Evolutionary conservation across 2,329 filamentous ascomycete species (phyloP).

Genomic region (Colletotrichum scovillei): DNA sequence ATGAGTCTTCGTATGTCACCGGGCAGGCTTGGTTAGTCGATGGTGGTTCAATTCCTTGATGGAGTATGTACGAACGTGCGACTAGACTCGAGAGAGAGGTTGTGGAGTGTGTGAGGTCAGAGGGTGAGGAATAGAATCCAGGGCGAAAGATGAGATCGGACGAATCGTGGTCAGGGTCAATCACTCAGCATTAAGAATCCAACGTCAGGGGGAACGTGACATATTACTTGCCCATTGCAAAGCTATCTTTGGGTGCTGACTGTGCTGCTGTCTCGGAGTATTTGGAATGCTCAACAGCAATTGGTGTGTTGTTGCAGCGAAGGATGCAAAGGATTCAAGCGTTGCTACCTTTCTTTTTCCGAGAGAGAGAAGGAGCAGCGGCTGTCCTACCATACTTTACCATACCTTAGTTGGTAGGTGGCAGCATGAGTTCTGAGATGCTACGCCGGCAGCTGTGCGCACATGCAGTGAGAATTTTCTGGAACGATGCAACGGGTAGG

Average conservation of each 20-base stretch:
- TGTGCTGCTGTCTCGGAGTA: background rate
- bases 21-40: slow-evolving; percentile 42
- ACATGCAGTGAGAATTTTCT: background rate
- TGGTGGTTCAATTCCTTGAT: slow-evolving; percentile 36
- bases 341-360: background rate
- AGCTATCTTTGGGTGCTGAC: background rate
- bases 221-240: background rate
- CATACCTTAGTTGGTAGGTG: background rate
- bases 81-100: background rate
- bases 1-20: slow-evolving; percentile 42
- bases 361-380: background rate
- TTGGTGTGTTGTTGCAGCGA: background rate
- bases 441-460: background rate
- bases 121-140: background rate
- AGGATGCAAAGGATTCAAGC: background rate
- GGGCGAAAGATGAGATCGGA: background rate
- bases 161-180: background rate
- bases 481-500: background rate
- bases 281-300: background rate
- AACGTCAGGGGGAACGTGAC: no score
- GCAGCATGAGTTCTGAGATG: background rate
- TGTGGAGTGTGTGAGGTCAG: background rate
- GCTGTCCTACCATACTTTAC: background rate
- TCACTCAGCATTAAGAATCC: no score
- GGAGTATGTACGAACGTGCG: background rate